phyloP scores from a whole-genome alignment of 257 asterid genomes.

The Plectranthus barbatus region DNA sequence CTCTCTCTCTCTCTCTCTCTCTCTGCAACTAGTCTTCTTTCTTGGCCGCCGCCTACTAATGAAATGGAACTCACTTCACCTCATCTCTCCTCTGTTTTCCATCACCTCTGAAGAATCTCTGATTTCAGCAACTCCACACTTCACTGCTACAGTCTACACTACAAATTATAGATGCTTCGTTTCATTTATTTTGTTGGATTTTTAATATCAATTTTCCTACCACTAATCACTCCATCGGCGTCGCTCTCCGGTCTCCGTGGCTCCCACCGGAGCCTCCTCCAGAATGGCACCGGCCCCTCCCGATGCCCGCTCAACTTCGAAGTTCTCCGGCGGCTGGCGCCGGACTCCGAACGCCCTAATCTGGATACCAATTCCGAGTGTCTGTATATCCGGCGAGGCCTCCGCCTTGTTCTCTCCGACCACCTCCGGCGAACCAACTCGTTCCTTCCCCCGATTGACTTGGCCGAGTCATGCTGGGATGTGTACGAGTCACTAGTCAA shows the following conservation, averaged over 20 bases:
- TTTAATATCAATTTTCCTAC: conserved; percentile 10
- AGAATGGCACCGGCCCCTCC: conserved; percentile 23
- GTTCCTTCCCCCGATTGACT: conserved; percentile 49
- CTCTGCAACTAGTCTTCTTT: background rate
- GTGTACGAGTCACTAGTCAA: conserved; percentile 37
- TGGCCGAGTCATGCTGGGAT: conserved; percentile 65
- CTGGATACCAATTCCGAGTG: conserved; percentile 36
- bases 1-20: conserved; percentile 6
- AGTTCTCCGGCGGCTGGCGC: conserved; percentile 24
- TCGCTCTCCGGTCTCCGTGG: conserved; percentile 7
- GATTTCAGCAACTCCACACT: background rate
- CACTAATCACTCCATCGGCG: background rate
- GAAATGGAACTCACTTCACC: conserved; percentile 7
- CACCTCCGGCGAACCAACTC: conserved; percentile 38
- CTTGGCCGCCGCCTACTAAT: conserved; percentile 10
- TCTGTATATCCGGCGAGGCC: conserved; percentile 55
- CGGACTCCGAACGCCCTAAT: conserved; percentile 14
- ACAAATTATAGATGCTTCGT: conserved; percentile 21
- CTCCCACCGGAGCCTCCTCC: conserved; percentile 29
- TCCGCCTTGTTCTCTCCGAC: conserved; percentile 67
- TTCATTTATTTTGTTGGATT: conserved; percentile 3
- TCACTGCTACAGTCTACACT: background rate
- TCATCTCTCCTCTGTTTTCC: background rate
- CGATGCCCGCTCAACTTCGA: conserved; percentile 59
- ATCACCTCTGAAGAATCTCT: background rate